Evolutionary conservation across 2,329 filamentous ascomycete species (phyloP), one percentile per base, ranked within the genome.

Genomic region (Aschersonia sp.): DNA sequence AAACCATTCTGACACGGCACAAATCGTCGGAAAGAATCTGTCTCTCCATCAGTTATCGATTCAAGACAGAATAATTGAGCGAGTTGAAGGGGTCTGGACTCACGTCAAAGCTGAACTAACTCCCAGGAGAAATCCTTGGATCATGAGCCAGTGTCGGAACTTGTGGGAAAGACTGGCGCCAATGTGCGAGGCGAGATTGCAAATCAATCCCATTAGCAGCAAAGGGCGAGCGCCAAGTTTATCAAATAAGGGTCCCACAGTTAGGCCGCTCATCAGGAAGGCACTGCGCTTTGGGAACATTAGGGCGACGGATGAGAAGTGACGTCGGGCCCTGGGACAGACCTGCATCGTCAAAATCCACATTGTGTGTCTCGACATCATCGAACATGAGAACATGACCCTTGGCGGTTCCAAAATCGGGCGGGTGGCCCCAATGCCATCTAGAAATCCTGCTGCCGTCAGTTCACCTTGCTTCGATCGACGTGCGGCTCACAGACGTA

Each of bases 111-210:
- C 63, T 46, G 59, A 63, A 10, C 66, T 66, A 11, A 68, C 47
- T 2, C 70, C 70, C 31, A 67, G 57, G 11, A 67, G 63, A 29
- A 68, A 49, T 1, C 70, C 68, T 47, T 71, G 68, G 0, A 62
- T 53, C 2, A 68, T 49, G 1, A 71, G 52, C 5, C 64, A 50
- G 44, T 69, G 66, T 49, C 57, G 66, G 50, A 63, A 70, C 2
- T 56, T 49, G 5, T 46, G 57, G 1, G 58, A 57, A 33, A 63
- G 57, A 45, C 56, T 59, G 5, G 58, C 53, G 51, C 59, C 56
- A 49, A 69, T 61, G 50, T 67, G 62, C 0, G 69, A 64, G 5
- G 65, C 52, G 11, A 68, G 53, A 7, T 60, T 60, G 1, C 68
- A 49, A 30, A 63, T 52, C 1, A 59, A 55, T 5, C 70, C 69